A percentile compares a stretch with the other conserved stretches of the same genome.
These are phyloP conservation scores for Coniochaeta sp. DNA, from an alignment of 2,329 filamentous ascomycete genomes.

Conservation along the genomic window DNA sequence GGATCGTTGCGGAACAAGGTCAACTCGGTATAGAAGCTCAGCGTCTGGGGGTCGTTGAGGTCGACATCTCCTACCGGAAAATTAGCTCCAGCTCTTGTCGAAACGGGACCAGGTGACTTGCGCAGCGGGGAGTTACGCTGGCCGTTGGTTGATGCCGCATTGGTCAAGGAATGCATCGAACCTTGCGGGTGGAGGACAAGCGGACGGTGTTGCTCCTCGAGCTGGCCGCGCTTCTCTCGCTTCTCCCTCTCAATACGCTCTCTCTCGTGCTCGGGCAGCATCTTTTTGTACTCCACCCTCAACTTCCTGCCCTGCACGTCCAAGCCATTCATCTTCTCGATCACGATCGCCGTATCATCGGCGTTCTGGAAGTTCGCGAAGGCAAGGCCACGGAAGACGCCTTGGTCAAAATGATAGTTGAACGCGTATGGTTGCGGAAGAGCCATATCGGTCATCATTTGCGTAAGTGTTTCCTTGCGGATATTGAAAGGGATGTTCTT, in stretches of 20 bases:
- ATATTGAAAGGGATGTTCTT: conserved; percentile 99
- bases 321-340: conserved; percentile 90
- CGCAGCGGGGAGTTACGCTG: conserved; percentile 37
- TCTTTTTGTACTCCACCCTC: conserved; percentile 98
- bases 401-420: conserved; percentile 99
- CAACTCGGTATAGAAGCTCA: conserved; percentile 86
- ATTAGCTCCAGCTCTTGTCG: conserved; percentile 3
- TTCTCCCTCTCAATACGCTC: conserved; percentile 97
- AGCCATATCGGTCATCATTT: conserved; percentile 89
- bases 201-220: conserved; percentile 91
- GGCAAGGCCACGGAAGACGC: conserved; percentile 89
- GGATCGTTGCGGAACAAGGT: conserved; percentile 74
- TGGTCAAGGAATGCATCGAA: conserved; percentile 74
- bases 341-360: conserved; percentile 87
- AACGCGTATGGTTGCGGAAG: conserved; percentile 95
- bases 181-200: conserved; percentile 73
- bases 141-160: conserved; percentile 43
- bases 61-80: conserved; percentile 44
- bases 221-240: conserved; percentile 86
- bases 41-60: conserved; percentile 80
- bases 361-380: conserved; percentile 98
- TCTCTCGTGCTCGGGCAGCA: conserved; percentile 89
- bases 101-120: conserved; percentile 26
- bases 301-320: conserved; percentile 92
- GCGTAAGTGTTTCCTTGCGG: conserved; percentile 90